Conservation (phyloP, 768 basidiomycete genomes). For the Clathrus columnatus region DNA sequence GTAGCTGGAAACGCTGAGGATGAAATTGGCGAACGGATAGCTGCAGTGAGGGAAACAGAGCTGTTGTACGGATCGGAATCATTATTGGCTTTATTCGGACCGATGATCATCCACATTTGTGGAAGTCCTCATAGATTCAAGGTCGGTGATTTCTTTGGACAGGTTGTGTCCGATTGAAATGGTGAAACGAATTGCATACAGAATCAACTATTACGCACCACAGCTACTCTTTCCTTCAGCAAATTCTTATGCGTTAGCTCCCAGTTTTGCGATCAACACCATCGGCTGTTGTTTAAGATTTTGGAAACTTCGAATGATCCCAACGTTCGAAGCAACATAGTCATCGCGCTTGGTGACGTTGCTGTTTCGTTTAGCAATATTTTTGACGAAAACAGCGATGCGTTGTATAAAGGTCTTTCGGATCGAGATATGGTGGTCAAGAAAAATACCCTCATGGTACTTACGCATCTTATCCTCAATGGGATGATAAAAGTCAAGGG, state of each 20-base stretch:
- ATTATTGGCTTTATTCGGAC: slow-evolving; percentile 77
- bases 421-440: slow-evolving; percentile 85
- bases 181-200: slow-evolving; percentile 22
- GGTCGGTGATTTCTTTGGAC: slow-evolving; percentile 42
- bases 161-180: not conserved
- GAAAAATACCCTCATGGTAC: slow-evolving; percentile 98
- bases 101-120: slow-evolving; percentile 84
- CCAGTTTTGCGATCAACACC: slow-evolving; percentile 85
- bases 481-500: slow-evolving; percentile 99
- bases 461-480: slow-evolving; percentile 93
- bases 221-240: slow-evolving; percentile 82
- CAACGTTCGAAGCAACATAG: slow-evolving; percentile 89
- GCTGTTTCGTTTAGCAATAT: slow-evolving; percentile 97
- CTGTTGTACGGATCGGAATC: slow-evolving; percentile 78
- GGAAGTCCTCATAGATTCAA: slow-evolving; percentile 87
- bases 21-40: slow-evolving; percentile 91
- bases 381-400: slow-evolving; percentile 94
- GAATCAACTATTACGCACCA: slow-evolving; percentile 80
- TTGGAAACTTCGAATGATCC: slow-evolving; percentile 87
- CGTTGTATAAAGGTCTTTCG: slow-evolving; percentile 88
- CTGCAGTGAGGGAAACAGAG: slow-evolving; percentile 76
- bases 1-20: slow-evolving; percentile 97
- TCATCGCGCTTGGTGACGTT: slow-evolving; percentile 95
- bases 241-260: slow-evolving; percentile 96
- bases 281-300: slow-evolving; percentile 85